Base-by-base conservation (phyloP, 257 asterid genomes). In the Solanum pimpinellifolium region DNA sequence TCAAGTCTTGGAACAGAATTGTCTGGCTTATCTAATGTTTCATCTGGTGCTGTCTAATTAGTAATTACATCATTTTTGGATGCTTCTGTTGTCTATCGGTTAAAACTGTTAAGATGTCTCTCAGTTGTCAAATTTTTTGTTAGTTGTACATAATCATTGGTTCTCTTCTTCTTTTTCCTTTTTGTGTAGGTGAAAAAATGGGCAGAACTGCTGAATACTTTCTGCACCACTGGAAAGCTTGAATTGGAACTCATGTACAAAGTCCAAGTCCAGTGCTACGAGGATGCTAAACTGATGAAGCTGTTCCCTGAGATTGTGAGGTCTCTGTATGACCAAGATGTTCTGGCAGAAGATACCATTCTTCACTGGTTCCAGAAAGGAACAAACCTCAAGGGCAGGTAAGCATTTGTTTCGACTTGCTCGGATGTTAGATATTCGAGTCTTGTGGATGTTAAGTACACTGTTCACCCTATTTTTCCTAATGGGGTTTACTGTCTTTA, bases 351-450 rank as follows among this genome's bases (percentile, higher is more conserved):
- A 89, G 98, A 97, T 88, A 96, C 98, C 83, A 93, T 97, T 90
- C 98, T 94, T 91, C 98, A 94, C 90, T 97, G 99, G 99, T 97
- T 94, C 93, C 94, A 93, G 6, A 97, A 96, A 90, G 99, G 99
- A 92, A 92, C 98, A 27, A 95, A 90, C 89, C 97, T 89, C 4
- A 97, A 91, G 99, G 99, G 98, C 93, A 93, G 99, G 99, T 97
- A 89, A 23, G 18, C 9, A 9, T 31, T 87, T 65, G 16, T 56
- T 56, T 56, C 4, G 69, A 31, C 69, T 49, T 9, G 18, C 44
- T 25, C 4, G 31, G 25, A 81, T 49, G 69, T 73, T 20, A 75
- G 83, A 75, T 73, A 37, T 37, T 74, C 39, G 20, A 74, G 82
- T 74, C 33, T 2, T 20, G 11, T 74, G 52, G 20, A 37, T 23